Evolutionary conservation across 2,329 filamentous ascomycete species (phyloP), one percentile per base, ranked within the genome.

Genomic region (Fusarium sp.): DNA sequence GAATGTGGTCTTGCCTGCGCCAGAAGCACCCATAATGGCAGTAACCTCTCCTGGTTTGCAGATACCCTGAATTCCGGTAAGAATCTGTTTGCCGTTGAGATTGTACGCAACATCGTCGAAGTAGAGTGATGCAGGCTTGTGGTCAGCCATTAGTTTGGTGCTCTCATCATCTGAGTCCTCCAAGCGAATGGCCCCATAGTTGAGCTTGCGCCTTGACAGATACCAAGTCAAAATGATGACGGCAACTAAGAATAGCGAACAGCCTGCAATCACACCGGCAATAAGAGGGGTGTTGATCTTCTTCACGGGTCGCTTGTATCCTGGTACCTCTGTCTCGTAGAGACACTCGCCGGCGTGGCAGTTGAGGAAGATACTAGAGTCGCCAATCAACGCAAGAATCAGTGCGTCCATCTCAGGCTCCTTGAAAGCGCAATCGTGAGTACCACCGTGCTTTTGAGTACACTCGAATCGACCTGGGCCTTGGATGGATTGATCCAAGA

Each of bases 21-120:
- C 96, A 1, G 96, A 99, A 9, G 96, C 95, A 58, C 96, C 96
- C 95, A 99, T 99, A 74, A 99, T 97, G 10, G 96, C 96, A 71
- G 95, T 93, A 9, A 98, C 89, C 78, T 99, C 94, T n/a, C 97
- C 97, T 4, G 95, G 94, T 72, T 92, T 92, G n/a, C 95, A 95
- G 42, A 94, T 90, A 46, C 96, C 96, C 69, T 91, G 90, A 34
- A 99, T 91, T 15, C 88, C 89, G 17, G 87, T 86, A 4, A 99
- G 84, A 46, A 99, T 98, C 53, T 92, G 87, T 80, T 93, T 98
- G 39, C 94, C 94, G 69, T 97, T 97, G 38, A 99, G 85, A 22
- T 87, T 86, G 77, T 99, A 99, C 0, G 90, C 89, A 5, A 99
- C 92, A 63, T 97, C 91, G 60, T 97, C 90, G 73, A 98, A 99